Evolutionary conservation across 139 green algal species (phyloP), one percentile per base, ranked within the genome.

Genomic region (Desmodesmus armatus): DNA sequence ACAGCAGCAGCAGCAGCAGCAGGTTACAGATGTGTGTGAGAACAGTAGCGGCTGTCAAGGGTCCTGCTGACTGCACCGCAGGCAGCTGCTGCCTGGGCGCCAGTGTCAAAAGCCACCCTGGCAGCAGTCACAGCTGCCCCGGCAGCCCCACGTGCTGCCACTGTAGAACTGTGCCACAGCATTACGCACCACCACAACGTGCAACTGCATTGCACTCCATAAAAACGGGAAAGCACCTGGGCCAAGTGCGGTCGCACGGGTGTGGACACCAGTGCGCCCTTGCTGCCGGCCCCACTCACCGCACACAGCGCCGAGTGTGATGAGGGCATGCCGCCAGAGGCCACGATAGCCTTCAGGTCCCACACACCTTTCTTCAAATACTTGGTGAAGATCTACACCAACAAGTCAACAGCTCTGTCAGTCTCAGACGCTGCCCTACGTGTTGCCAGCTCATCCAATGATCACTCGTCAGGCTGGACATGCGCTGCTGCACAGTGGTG

Each of bases 261-360:
- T 69, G 60, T 13, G 35, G 60, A n/a, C 37, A 29, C 60, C 37
- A 6, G 60, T 39, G n/a, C n/a, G n/a, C n/a, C n/a, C n/a, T n/a
- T n/a, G n/a, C n/a, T n/a, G n/a, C n/a, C n/a, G 11, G 27, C 9
- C 33, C 5, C 33, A 6, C 90, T 74, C 49, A 96, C 94, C 84
- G 94, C 89, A 83, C 93, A 97, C 4, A 99, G 91, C 0, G 96
- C 90, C 2, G 97, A 98, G 89, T 99, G 97, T 19, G 96, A 99
- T 4, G 97, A 99, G 5, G 97, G 97, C 97, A 99, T 99, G 82
- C 97, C 97, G 39, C 97, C 97, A n/a, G 94, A 96, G 76, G 95
- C 92, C 0, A 98, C 83, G 37, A 99, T 88, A 0, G 95, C 93
- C 23, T 75, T 85, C 2, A 96, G n/a, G 77, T 96, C 91, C 91